A percentile compares a stretch with the other conserved stretches of the same genome.
These are phyloP conservation scores for Aspergillus pseudoglaucus DNA, from an alignment of 2,329 filamentous ascomycete genomes.

Conservation along the genomic window DNA sequence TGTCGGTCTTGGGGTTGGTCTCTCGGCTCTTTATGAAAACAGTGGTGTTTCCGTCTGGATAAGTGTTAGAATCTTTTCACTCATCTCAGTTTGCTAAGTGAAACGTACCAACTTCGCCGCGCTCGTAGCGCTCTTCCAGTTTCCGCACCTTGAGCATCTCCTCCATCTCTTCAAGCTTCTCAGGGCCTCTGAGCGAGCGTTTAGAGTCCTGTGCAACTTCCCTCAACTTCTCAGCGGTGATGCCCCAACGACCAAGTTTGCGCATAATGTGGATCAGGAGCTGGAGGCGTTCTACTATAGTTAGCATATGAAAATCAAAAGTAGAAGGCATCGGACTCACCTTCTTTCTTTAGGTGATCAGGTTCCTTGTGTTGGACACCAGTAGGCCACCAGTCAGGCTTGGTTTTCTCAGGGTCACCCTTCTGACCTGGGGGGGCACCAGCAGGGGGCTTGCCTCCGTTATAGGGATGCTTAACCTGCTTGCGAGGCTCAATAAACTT, in stretches of 20 bases:
- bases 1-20: conserved; percentile 25
- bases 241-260: conserved; percentile 27
- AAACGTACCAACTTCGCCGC: conserved; percentile 35
- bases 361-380: conserved; percentile 44
- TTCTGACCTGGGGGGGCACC: conserved; percentile 31
- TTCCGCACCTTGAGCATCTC: conserved; percentile 37
- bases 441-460: conserved; percentile 34
- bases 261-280: conserved; percentile 37
- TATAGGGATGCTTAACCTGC: conserved; percentile 44
- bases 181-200: conserved; percentile 29
- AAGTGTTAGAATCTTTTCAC: not conserved
- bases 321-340: conserved; percentile 23
- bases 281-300: conserved; percentile 25
- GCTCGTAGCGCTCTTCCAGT: conserved; percentile 36
- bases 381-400: conserved; percentile 40
- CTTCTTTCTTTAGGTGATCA: conserved; percentile 42
- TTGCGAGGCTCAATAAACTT: conserved; percentile 43
- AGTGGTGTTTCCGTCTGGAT: conserved; percentile 24
- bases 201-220: conserved; percentile 35
- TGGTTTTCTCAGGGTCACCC: conserved; percentile 39
- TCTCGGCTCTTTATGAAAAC: conserved; percentile 35
- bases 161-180: conserved; percentile 32
- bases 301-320: not conserved
- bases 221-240: conserved; percentile 34
- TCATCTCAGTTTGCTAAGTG: not conserved